Evolutionary conservation across 75 land plant genomes (phyloP).

Genomic region (Selaginella moellendorffii): DNA sequence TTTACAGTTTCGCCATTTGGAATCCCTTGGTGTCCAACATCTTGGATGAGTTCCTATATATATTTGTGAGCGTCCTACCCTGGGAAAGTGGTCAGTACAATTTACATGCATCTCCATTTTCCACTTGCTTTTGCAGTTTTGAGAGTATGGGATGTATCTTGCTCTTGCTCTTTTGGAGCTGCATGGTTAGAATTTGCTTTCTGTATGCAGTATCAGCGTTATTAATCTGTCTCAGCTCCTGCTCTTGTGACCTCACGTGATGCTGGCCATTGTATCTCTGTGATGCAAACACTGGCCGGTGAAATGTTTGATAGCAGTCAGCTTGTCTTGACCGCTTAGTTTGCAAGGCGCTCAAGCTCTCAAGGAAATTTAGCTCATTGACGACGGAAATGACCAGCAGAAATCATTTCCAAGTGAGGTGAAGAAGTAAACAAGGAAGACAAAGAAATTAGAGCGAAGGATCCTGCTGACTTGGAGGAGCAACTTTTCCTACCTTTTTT

Average conservation of each 20-base stretch:
- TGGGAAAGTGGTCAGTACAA: constrained; percentile 93
- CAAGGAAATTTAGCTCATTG: too few species aligned
- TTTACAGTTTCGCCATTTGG: constrained; percentile 86
- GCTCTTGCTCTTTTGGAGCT: constrained; percentile 92
- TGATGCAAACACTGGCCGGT: constrained; percentile 74
- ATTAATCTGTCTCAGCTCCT: constrained; percentile 36
- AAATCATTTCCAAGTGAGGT: not conserved
- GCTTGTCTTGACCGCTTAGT: constrained; percentile 77
- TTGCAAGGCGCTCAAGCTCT: constrained; percentile 31
- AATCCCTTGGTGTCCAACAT: constrained; percentile 74
- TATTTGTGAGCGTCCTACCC: constrained; percentile 92
- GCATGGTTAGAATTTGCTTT: constrained; percentile 70
- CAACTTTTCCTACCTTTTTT: too few species aligned
- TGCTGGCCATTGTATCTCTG: constrained; percentile 78
- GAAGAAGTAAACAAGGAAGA: not conserved
- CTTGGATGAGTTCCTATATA: constrained; percentile 97
- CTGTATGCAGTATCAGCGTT: not conserved
- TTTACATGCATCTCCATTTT: not conserved
- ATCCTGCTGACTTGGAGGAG: not conserved
- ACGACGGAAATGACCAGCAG: not conserved
- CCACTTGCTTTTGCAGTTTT: constrained; percentile 55
- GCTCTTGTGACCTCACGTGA: constrained; percentile 67
- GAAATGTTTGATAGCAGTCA: constrained; percentile 98
- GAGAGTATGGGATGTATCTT: constrained; percentile 94
- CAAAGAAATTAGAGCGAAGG: too few species aligned